Evolutionary conservation across 371 early-diverging fungal genomes (phyloP).

Genomic region (Mortierella sp.): DNA sequence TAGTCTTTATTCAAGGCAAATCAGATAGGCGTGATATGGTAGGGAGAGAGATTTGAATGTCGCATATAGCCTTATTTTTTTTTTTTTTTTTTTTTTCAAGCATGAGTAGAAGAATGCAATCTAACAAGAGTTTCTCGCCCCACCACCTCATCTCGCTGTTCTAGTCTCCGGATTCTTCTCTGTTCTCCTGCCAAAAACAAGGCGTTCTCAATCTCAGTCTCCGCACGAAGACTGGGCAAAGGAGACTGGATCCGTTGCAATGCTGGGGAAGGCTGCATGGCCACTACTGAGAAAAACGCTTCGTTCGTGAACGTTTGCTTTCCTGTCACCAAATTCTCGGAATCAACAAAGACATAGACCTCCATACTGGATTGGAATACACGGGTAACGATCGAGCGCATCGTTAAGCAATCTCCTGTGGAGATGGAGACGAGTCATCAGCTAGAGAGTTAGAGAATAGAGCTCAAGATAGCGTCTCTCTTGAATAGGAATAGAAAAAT

Average conservation of each 20-base stretch:
- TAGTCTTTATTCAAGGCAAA: too few relatives aligned
- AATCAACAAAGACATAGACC: slow-evolving; percentile 70
- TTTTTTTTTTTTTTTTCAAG: too few relatives aligned
- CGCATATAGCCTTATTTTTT: too few relatives aligned
- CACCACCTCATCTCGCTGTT: slow-evolving; percentile 58
- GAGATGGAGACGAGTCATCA: background rate
- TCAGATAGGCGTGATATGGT: too few relatives aligned
- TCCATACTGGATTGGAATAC: slow-evolving; percentile 69
- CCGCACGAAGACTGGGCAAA: slow-evolving; percentile 56
- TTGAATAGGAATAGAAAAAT: too few relatives aligned
- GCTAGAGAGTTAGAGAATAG: background rate
- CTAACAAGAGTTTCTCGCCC: slow-evolving; percentile 34
- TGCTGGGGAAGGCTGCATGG: slow-evolving; percentile 18
- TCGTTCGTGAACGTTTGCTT: slow-evolving; percentile 70
- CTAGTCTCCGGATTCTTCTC: slow-evolving; percentile 57
- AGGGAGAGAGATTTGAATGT: too few relatives aligned
- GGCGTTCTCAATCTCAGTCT: slow-evolving; percentile 55
- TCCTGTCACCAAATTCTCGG: slow-evolving; percentile 67
- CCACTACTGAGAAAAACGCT: slow-evolving; percentile 67
- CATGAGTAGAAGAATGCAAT: background rate
- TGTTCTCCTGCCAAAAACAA: slow-evolving; percentile 57
- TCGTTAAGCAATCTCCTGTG: slow-evolving; percentile 63
- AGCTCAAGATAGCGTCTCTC: too few relatives aligned
- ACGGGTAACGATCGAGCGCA: slow-evolving; percentile 66
- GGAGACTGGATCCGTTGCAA: slow-evolving; percentile 7